phyloP scores from a whole-genome alignment of 2,329 filamentous ascomycete genomes.

The Xylariomycetidae sp. region DNA sequence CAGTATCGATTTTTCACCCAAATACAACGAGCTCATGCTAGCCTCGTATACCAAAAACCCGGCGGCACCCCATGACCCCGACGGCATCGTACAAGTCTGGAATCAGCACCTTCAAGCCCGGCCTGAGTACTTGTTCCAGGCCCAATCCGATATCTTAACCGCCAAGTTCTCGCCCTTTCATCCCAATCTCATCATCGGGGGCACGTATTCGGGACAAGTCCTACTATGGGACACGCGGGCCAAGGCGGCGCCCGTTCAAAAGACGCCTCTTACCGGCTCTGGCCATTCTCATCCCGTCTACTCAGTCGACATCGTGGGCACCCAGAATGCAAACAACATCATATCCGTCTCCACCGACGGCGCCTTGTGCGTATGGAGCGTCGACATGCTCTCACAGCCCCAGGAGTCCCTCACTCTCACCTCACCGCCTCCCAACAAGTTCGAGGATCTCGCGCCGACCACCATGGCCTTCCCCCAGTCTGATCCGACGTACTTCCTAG shows the following conservation, averaged over 20 bases:
- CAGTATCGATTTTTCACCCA: conserved; percentile 90
- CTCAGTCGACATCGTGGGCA: conserved; percentile 90
- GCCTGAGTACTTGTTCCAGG: conserved; percentile 94
- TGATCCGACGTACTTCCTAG: conserved; percentile 95
- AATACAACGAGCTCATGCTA: conserved; percentile 88
- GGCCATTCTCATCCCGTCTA: conserved; percentile 97
- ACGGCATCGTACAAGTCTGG: conserved; percentile 94
- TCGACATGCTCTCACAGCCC: conserved; percentile 95
- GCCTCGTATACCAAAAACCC: conserved; percentile 98
- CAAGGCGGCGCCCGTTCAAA: conserved; percentile 84
- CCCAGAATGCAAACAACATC: conserved; percentile 98
- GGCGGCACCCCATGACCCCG: conserved; percentile 86
- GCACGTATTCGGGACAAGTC: conserved; percentile 94
- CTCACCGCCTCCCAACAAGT: conserved; percentile 80
- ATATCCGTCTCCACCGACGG: conserved; percentile 96
- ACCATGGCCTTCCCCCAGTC: conserved; percentile 92
- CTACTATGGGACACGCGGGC: conserved; percentile 95
- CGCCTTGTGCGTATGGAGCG: conserved; percentile 93
- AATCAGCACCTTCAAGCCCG: conserved; percentile 91
- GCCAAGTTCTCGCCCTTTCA: conserved; percentile 99
- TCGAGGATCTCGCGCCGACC: conserved; percentile 91
- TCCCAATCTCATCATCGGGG: conserved; percentile 91
- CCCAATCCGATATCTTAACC: conserved; percentile 89
- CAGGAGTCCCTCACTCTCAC: conserved; percentile 89
- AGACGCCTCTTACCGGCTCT: conserved; percentile 89